phyloP scores from a whole-genome alignment of 2,329 filamentous ascomycete species.

The Alternaria triticina region DNA sequence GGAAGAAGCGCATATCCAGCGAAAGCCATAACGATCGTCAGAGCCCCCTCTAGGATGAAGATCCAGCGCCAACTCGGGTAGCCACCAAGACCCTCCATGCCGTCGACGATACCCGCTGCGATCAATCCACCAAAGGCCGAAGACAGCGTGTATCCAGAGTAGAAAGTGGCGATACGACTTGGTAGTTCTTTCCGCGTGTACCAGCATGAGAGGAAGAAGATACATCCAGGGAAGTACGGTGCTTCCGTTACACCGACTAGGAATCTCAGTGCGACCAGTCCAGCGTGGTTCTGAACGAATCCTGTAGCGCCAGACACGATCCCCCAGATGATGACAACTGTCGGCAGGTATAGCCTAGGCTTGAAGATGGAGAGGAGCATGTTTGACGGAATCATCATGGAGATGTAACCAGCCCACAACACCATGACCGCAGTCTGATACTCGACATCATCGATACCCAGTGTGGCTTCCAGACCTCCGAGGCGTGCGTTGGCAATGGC shows the following conservation, averaged over 20 bases:
- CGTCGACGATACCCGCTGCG: conserved; percentile 56
- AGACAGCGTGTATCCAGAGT: conserved; percentile 62
- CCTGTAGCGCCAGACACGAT: conserved; percentile 55
- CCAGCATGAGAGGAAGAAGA: conserved; percentile 34
- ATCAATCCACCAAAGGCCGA: conserved; percentile 60
- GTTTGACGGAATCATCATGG: conserved; percentile 69
- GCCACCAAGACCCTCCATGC: conserved; percentile 37
- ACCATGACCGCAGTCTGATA: conserved; percentile 48
- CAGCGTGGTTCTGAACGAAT: conserved; percentile 52
- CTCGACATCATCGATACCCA: conserved; percentile 1
- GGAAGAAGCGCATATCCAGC: conserved; percentile 55
- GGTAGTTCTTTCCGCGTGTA: conserved; percentile 50
- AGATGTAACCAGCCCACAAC: conserved; percentile 66
- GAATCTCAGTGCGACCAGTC: conserved; percentile 51
- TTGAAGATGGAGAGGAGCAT: conserved; percentile 61
- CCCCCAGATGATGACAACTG: conserved; percentile 54
- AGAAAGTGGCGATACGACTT: conserved; percentile 63
- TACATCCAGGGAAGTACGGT: conserved; percentile 22
- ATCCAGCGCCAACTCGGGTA: conserved; percentile 35
- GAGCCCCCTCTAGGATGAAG: conserved; percentile 29
- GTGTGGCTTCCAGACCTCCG: conserved; percentile 25
- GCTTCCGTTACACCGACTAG: conserved; percentile 47
- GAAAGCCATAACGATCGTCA: conserved; percentile 24
- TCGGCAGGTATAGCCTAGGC: conserved; percentile 61
- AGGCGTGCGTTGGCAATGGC: conserved; percentile 37